A percentile compares a stretch with the other conserved stretches of the same genome.
Conservation (phyloP, 1,284 basidiomycete species). For the Tylopilus sp. region DNA sequence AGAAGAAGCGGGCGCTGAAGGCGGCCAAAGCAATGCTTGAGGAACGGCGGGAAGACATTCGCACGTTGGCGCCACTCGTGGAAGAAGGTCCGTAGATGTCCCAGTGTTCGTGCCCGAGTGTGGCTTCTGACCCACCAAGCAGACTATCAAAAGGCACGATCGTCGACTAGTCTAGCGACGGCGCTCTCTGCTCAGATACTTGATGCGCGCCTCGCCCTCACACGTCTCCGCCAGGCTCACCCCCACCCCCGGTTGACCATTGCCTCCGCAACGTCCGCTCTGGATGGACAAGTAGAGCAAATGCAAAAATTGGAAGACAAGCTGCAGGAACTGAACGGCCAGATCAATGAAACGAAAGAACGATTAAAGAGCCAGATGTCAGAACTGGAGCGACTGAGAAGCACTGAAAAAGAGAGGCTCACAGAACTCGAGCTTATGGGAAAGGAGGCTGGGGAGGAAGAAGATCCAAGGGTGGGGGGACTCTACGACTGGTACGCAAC, state of each 20-base stretch:
- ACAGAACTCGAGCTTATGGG: conserved; percentile 67
- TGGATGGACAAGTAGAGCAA: conserved; percentile 66
- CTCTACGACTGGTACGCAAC: conserved; percentile 64
- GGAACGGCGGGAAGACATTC: conserved; percentile 59
- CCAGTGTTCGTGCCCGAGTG: neutral
- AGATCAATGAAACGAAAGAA: conserved; percentile 53
- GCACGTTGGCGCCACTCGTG: conserved; percentile 58
- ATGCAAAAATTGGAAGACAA: conserved; percentile 72
- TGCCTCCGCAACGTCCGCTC: conserved; percentile 62
- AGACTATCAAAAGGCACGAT: conserved; percentile 60
- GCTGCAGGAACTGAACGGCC: conserved; percentile 40
- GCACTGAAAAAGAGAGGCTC: conserved; percentile 71
- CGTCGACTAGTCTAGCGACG: conserved; percentile 52
- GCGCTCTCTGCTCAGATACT: conserved; percentile 69
- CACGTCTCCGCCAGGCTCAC: conserved; percentile 72
- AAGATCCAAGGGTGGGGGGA: conserved; percentile 58
- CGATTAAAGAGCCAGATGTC: conserved; percentile 53
- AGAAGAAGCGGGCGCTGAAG: conserved; percentile 68
- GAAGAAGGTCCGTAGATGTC: conserved; percentile 53
- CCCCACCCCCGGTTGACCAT: conserved; percentile 76
- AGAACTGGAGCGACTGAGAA: conserved; percentile 60
- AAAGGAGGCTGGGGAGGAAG: conserved; percentile 56
- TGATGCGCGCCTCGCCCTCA: conserved; percentile 73
- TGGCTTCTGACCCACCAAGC: neutral
- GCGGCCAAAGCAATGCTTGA: conserved; percentile 58